Conservation (phyloP, 2,329 filamentous ascomycete species). For the Fusarium incarnatum region DNA sequence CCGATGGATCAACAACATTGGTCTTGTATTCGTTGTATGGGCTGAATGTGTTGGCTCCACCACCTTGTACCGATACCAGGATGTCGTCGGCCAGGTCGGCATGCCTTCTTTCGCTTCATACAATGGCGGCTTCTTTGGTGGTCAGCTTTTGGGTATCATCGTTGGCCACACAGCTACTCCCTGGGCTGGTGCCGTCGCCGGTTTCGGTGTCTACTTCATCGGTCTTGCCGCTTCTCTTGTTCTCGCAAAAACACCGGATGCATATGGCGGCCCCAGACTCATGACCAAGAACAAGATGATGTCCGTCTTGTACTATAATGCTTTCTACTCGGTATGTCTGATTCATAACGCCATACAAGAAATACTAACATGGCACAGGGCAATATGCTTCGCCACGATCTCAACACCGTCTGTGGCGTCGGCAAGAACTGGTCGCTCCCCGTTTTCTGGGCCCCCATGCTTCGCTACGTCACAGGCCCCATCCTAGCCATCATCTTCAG, state of each 20-base stretch:
- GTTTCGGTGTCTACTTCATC: neutral
- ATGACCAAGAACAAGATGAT: neutral
- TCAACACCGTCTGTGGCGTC: neutral
- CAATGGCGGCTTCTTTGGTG: neutral
- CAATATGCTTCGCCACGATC: neutral
- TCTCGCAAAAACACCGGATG: neutral
- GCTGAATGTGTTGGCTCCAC: neutral
- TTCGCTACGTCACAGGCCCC: neutral
- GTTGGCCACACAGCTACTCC: neutral
- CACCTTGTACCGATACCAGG: neutral
- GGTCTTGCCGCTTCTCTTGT: neutral
- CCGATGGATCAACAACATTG: neutral
- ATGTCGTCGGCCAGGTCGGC: neutral
- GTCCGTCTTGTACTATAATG: neutral
- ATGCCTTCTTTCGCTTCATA: neutral
- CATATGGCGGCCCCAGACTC: neutral
- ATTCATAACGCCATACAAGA: accelerated
- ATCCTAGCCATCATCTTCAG: constrained; percentile 1
- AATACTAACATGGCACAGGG: neutral
- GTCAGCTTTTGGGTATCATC: neutral
- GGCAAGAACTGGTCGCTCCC: neutral
- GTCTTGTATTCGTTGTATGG: neutral
- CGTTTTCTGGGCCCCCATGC: neutral
- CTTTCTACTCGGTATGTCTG: neutral
- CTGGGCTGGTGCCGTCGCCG: neutral